phyloP scores from a whole-genome alignment of 2,329 filamentous ascomycete species.

The Alternaria consortialis region DNA sequence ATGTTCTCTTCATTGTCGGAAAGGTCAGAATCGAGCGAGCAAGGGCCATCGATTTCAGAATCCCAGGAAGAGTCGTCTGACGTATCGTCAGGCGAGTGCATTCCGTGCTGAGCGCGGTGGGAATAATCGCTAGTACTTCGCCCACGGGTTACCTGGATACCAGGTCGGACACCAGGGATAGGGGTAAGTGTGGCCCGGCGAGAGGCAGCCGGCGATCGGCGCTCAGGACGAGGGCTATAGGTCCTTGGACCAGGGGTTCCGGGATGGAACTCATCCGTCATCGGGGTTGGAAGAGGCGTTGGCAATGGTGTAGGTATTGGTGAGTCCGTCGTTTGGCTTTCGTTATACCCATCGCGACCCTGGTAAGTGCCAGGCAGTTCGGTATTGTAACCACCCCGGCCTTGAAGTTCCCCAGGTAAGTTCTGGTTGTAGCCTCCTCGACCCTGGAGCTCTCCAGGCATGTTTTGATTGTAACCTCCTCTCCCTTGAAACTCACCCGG shows the following conservation, averaged over 20 bases:
- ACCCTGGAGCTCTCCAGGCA: conserved; percentile 45
- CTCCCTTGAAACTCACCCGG: conserved; percentile 41
- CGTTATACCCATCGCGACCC: conserved; percentile 50
- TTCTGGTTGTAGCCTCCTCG: conserved; percentile 43
- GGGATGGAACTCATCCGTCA: conserved; percentile 44
- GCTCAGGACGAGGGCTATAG: conserved; percentile 42
- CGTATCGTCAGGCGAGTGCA: conserved; percentile 41
- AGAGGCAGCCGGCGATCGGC: conserved; percentile 40
- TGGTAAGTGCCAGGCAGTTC: conserved; percentile 41
- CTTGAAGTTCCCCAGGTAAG: conserved; percentile 37
- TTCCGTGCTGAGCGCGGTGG: conserved; percentile 41
- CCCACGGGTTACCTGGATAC: conserved; percentile 45
- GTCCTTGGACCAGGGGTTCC: conserved; percentile 42
- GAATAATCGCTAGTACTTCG: conserved; percentile 42
- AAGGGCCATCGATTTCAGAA: conserved; percentile 51
- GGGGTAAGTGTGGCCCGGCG: conserved; percentile 51
- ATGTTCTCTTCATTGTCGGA: conserved; percentile 29
- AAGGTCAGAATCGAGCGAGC: conserved; percentile 36
- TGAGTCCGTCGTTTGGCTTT: conserved; percentile 40
- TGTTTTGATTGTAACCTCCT: conserved; percentile 44
- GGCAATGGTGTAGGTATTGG: conserved; percentile 43
- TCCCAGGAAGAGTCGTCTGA: conserved; percentile 54
- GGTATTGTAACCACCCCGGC: conserved; percentile 45
- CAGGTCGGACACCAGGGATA: conserved; percentile 46
- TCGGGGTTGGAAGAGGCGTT: conserved; percentile 35